phyloP scores from a whole-genome alignment of 306 rosid genomes.

The Fragaria nilgerrensis region DNA sequence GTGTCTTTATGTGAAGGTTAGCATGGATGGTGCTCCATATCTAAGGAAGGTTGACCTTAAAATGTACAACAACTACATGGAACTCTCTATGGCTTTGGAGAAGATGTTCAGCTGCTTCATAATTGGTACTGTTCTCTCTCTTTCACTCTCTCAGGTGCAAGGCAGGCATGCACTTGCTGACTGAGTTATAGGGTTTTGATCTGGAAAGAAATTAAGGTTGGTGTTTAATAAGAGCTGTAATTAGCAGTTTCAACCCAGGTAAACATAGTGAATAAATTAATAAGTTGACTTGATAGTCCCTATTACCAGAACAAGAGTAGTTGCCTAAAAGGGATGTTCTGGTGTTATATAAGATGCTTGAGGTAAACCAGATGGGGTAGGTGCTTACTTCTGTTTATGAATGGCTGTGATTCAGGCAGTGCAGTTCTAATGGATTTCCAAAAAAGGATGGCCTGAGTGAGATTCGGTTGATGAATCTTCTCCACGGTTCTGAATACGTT shows the following conservation, averaged over 20 bases:
- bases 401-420: conserved; percentile 54
- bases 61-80: conserved; percentile 60
- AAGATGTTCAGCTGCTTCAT: conserved; percentile 96
- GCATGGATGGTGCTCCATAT: conserved; percentile 99
- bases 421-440: conserved; percentile 63
- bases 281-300: not conserved
- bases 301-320: not conserved
- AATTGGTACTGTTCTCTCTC: conserved; percentile 50
- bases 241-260: not conserved
- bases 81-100: conserved; percentile 85
- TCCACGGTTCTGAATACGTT: conserved; percentile 79
- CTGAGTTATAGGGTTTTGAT: conserved; percentile 11
- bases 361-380: not conserved
- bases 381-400: conserved; percentile 1
- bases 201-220: not conserved
- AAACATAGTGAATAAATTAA: not conserved
- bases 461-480: conserved; percentile 80
- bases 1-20: conserved; percentile 82
- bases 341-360: not conserved
- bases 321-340: not conserved
- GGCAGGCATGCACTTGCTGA: conserved; percentile 9
- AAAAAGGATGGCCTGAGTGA: conserved; percentile 71
- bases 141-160: not conserved
- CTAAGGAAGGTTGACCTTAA: conserved; percentile 88
- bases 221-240: not conserved